Base-by-base conservation (phyloP, 805 yeast species). In the Cyberlindnera maritima region DNA sequence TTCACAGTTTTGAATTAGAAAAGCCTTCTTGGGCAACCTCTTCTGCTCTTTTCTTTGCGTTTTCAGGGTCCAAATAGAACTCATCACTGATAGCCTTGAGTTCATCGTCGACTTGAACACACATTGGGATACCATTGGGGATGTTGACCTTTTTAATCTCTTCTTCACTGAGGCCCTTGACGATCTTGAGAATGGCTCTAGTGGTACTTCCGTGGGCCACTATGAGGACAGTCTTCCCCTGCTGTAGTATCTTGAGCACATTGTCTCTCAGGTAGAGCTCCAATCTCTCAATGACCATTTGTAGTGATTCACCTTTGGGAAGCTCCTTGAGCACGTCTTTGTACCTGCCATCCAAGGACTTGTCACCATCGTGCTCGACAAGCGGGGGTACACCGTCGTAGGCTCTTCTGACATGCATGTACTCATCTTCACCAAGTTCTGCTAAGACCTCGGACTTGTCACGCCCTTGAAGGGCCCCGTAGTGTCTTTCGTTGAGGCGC, bases 121-220 rank as follows among this genome's bases (percentile, higher is more conserved):
- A 83, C 66, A 87, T 72, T 39, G 96, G 96, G 43, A 86, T 85
- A 47, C 90, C 94, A 60, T 89, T 87, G 25, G 95, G 94, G 46
- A 87, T 84, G 69, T 87, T 86, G 53, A 87, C 75, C 41, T 80
- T 77, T 47, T 86, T 84, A 55, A 87, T 86, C 40, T 79, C 85
- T 3, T 75, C 79, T 59, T 84, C 89, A 41, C 81, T 73, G 35
- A 87, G 77, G 15, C 71, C 70, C 67, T 83, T 85, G 54, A 87
- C 63, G 56, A 82, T 74, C 66, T 86, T 87, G 56, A 85, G 74
- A 48, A 87, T 69, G 9, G 90, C 87, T 62, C 96, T 75, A 50
- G 85, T 85, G 5, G 91, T 80, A 63, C 88, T 82, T 36, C 96
- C 96, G 73, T 87, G 96, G 13, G 88, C 88, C 43, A 87, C 86